A percentile compares a stretch with the other conserved stretches of the same genome.
phyloP scores from a whole-genome alignment of 2,329 filamentous ascomycete species.

The Fusarium fracticaudum region DNA sequence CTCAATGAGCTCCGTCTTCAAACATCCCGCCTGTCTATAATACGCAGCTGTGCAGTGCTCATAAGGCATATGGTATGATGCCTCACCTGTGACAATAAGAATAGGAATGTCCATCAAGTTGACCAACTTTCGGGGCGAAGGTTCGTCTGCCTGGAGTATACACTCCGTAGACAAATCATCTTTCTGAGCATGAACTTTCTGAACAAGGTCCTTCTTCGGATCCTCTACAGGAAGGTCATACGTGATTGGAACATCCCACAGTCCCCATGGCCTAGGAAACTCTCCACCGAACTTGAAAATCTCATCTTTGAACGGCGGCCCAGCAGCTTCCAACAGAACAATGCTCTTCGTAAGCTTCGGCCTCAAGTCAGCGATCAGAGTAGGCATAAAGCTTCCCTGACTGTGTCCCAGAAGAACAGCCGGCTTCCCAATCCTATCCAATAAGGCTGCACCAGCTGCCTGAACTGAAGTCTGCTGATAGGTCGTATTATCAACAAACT shows the following conservation, averaged over 20 bases:
- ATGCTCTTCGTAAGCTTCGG: conserved; percentile 54
- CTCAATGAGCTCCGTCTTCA: conserved; percentile 32
- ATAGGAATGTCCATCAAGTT: conserved; percentile 48
- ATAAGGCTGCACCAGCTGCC: conserved; percentile 49
- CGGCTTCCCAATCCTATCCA: conserved; percentile 55
- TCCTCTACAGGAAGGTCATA: conserved; percentile 53
- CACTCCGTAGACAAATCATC: conserved; percentile 23
- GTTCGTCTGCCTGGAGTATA: conserved; percentile 22
- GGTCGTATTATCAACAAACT: conserved; percentile 33
- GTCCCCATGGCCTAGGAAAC: conserved; percentile 53
- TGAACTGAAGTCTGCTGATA: conserved; percentile 33
- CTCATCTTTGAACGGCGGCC: conserved; percentile 58
- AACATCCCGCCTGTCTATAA: conserved; percentile 35
- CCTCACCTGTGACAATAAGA: conserved; percentile 31
- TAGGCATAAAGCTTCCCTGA: conserved; percentile 55
- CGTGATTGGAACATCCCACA: conserved; percentile 59
- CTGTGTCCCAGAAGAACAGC: conserved; percentile 56
- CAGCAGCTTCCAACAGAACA: conserved; percentile 57
- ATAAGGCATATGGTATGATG: conserved; percentile 34
- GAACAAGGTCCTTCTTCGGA: conserved; percentile 24
- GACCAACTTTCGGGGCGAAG: conserved; percentile 35
- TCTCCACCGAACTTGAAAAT: conserved; percentile 50
- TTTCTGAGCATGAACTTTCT: not conserved
- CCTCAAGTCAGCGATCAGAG: conserved; percentile 40
- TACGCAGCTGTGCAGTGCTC: conserved; percentile 36